phyloP scores from a whole-genome alignment of 2,329 filamentous ascomycete species.

The Lanzia echinophila region DNA sequence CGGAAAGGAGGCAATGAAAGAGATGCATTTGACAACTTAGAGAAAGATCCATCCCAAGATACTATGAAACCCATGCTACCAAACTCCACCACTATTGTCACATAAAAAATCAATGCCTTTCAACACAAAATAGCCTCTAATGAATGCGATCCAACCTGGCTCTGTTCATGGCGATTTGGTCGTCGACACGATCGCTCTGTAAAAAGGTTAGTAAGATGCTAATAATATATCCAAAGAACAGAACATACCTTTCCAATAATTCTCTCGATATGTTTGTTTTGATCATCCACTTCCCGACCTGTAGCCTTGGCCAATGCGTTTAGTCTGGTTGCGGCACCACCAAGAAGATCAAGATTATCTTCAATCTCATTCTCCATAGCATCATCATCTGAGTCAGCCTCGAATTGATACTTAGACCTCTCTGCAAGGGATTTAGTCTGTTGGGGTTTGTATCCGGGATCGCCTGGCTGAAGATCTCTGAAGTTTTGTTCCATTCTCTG shows the following conservation, averaged over 20 bases:
- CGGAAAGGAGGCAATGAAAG: not conserved
- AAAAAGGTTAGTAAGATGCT: conserved; percentile 26
- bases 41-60: not conserved
- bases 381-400: conserved; percentile 42
- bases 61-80: not conserved
- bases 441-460: conserved; percentile 25
- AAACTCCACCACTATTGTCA: not conserved
- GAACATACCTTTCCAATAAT: conserved; percentile 67
- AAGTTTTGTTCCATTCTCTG: conserved; percentile 49
- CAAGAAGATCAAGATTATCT: conserved; percentile 53
- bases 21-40: not conserved
- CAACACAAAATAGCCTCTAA: conserved; percentile 12
- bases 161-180: conserved; percentile 73
- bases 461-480: conserved; percentile 34
- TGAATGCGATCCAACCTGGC: conserved; percentile 37
- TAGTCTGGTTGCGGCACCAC: conserved; percentile 58
- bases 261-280: conserved; percentile 71
- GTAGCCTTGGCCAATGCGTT: conserved; percentile 70
- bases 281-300: conserved; percentile 65
- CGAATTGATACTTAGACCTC: conserved; percentile 68
- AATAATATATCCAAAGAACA: conserved; percentile 1
- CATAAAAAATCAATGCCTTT: not conserved
- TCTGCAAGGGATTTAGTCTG: conserved; percentile 43
- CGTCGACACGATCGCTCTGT: conserved; percentile 76
- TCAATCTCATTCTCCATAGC: conserved; percentile 66